Evolutionary conservation across 768 basidiomycete species (phyloP).

Genomic region (Boletus huronensis): DNA sequence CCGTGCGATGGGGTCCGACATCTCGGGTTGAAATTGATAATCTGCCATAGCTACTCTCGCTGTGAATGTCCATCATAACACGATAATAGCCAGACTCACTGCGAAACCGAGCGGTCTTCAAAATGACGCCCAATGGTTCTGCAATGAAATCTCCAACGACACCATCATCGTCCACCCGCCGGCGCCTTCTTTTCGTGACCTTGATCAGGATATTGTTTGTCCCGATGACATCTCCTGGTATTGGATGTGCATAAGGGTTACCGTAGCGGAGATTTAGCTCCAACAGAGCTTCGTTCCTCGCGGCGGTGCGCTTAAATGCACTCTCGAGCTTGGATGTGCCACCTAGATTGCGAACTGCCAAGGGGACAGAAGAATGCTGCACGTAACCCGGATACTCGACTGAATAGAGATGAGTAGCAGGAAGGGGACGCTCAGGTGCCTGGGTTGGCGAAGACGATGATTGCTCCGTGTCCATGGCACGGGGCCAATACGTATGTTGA

Average conservation of each 20-base stretch:
- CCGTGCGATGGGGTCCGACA: constrained; percentile 63
- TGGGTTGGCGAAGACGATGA: constrained; percentile 14
- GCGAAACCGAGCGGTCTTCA: constrained; percentile 85
- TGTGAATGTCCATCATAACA: not conserved
- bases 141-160: constrained; percentile 67
- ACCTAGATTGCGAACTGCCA: constrained; percentile 64
- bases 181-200: constrained; percentile 70
- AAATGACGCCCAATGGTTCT: constrained; percentile 68
- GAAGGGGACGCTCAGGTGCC: constrained; percentile 45
- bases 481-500: not conserved
- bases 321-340: constrained; percentile 67
- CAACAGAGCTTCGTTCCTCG: constrained; percentile 60
- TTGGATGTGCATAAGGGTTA: constrained; percentile 78
- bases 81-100: constrained; percentile 49
- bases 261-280: constrained; percentile 75
- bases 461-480: constrained; percentile 12
- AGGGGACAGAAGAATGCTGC: constrained; percentile 51
- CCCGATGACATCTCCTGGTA: constrained; percentile 73
- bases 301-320: constrained; percentile 68
- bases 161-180: constrained; percentile 27
- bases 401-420: constrained; percentile 64
- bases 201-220: constrained; percentile 84
- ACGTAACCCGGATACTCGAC: constrained; percentile 93
- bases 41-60: constrained; percentile 80
- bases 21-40: constrained; percentile 81